Evolutionary conservation across 768 basidiomycete species (phyloP).

Genomic region (Tephrocybe sp.): DNA sequence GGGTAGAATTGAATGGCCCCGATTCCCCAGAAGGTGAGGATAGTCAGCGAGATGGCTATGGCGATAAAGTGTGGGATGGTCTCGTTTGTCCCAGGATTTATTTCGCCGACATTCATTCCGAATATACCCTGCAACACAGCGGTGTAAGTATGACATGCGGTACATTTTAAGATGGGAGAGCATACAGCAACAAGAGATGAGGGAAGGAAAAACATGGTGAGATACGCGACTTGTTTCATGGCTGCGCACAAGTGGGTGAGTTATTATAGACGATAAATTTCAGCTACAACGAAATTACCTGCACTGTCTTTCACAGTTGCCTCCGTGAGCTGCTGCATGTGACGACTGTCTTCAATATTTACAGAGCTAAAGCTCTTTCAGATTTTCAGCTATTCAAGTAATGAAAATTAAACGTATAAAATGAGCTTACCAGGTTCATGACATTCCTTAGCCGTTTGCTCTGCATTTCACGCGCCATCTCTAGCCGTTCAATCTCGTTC

Average conservation of each 20-base stretch:
- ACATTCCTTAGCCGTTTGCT: conserved; percentile 46
- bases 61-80: conserved; percentile 38
- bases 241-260: conserved; percentile 21
- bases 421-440: conserved; percentile 39
- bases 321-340: conserved; percentile 37
- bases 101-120: conserved; percentile 53
- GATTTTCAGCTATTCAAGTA: background rate
- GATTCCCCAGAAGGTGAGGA: conserved; percentile 42
- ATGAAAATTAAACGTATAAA: background rate
- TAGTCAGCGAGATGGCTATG: conserved; percentile 37
- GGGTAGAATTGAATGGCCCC: conserved; percentile 41
- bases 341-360: conserved; percentile 45
- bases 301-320: conserved; percentile 42
- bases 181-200: conserved; percentile 46
- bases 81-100: conserved; percentile 27
- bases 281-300: conserved; percentile 20
- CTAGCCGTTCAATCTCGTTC: conserved; percentile 47
- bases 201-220: conserved; percentile 63
- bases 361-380: conserved; percentile 43
- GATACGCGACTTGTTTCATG: conserved; percentile 53
- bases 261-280: background rate
- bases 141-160: background rate
- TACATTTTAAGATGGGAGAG: background rate
- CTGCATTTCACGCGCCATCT: conserved; percentile 37
- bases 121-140: conserved; percentile 37